Evolutionary conservation across 495 filamentous ascomycete species (phyloP).

Genomic region (Penicillium maclennaniae): DNA sequence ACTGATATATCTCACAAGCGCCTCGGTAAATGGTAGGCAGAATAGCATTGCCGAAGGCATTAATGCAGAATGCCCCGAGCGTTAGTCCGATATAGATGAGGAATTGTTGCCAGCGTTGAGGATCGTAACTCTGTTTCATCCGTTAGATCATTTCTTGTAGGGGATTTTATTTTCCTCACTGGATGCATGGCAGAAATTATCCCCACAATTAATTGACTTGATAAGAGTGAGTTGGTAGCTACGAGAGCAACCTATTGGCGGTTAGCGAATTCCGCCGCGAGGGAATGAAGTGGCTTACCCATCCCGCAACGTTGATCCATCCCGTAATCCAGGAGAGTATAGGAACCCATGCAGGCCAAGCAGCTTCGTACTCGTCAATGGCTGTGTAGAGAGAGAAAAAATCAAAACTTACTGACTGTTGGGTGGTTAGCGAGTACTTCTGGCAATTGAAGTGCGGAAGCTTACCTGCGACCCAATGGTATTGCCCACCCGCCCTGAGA

Average conservation of each 20-base stretch:
- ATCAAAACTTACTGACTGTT: conserved; percentile 27
- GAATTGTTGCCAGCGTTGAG: conserved; percentile 65
- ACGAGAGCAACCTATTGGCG: conserved; percentile 52
- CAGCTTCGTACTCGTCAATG: conserved; percentile 27
- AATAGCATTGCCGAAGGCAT: conserved; percentile 60
- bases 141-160: neutral
- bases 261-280: neutral
- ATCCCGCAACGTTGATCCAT: conserved; percentile 69
- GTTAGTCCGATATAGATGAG: conserved; percentile 64
- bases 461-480: conserved; percentile 66
- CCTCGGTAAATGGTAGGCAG: conserved; percentile 60
- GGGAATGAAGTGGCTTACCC: conserved; percentile 42
- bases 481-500: conserved; percentile 54
- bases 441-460: neutral
- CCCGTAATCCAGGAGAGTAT: conserved; percentile 65
- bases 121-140: conserved; percentile 37
- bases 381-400: neutral
- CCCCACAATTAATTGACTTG: conserved; percentile 54
- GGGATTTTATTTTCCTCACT: conserved; percentile 6
- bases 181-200: conserved; percentile 52
- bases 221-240: conserved; percentile 42
- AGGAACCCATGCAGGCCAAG: conserved; percentile 54
- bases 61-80: conserved; percentile 57
- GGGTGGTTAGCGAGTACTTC: neutral
- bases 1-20: conserved; percentile 24